These are phyloP conservation scores for Aspergillus felis DNA, from an alignment of 2,329 filamentous ascomycete genomes.

Conservation along the genomic window DNA sequence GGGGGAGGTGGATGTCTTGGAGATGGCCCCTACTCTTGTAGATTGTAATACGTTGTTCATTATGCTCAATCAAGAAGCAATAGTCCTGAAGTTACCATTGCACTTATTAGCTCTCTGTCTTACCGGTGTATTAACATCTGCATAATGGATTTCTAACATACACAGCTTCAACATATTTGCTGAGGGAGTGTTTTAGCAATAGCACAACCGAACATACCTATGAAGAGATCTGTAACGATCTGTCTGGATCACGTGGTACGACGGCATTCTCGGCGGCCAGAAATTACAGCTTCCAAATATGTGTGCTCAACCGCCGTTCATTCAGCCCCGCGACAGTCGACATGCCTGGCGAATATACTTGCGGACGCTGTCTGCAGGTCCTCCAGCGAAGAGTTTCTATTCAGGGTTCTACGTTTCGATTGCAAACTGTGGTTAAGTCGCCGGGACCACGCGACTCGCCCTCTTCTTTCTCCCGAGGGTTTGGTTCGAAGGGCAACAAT, in stretches of 20 bases:
- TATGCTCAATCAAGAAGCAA: neutral
- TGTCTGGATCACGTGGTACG: neutral
- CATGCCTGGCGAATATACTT: constrained; percentile 41
- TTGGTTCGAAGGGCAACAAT: constrained; percentile 24
- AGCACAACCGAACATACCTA: neutral
- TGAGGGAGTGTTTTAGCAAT: neutral
- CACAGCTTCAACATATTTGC: neutral
- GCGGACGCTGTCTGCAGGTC: constrained; percentile 37
- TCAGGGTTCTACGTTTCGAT: constrained; percentile 18
- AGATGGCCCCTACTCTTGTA: neutral
- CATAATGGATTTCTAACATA: neutral
- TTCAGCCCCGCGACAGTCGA: constrained; percentile 10
- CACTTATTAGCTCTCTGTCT: neutral
- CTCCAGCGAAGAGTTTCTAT: constrained; percentile 28
- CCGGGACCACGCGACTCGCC: constrained; percentile 23
- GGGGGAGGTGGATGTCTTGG: neutral
- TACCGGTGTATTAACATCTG: neutral
- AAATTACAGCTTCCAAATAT: neutral
- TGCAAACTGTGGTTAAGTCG: constrained; percentile 22
- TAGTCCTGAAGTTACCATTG: neutral
- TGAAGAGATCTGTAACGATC: neutral
- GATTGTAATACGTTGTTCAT: neutral
- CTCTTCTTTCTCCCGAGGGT: constrained; percentile 23
- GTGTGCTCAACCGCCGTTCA: neutral
- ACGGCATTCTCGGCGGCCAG: neutral